These are phyloP conservation scores for Termitomyces sp. DNA, from an alignment of 768 basidiomycete genomes.

Conservation along the genomic window DNA sequence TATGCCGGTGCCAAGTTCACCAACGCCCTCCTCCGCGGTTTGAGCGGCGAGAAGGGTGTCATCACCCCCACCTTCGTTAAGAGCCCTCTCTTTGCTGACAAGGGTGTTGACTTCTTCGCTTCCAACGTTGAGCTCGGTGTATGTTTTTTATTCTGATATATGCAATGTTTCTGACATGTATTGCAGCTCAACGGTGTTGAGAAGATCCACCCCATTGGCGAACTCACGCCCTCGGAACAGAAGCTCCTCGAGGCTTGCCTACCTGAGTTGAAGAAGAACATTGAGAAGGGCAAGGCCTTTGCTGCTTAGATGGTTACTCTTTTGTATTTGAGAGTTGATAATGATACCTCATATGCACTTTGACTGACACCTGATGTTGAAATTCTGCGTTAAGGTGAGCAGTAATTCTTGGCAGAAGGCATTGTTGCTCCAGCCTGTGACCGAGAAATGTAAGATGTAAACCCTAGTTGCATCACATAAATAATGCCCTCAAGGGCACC, in stretches of 20 bases:
- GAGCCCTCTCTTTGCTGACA: conserved; percentile 76
- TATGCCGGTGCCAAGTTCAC: conserved; percentile 93
- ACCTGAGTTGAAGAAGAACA: conserved; percentile 96
- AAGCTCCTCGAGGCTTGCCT: conserved; percentile 81
- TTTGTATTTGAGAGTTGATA: conserved; percentile 1
- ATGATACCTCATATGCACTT: background rate
- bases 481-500: background rate
- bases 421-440: background rate
- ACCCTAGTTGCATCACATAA: background rate
- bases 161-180: conserved; percentile 3
- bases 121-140: conserved; percentile 93
- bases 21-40: conserved; percentile 71
- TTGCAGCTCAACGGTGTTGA: conserved; percentile 77
- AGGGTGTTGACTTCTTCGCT: conserved; percentile 95
- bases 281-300: conserved; percentile 88
- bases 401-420: background rate
- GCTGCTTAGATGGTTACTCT: conserved; percentile 30
- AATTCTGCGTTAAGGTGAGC: background rate
- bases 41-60: conserved; percentile 86
- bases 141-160: conserved; percentile 27
- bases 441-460: background rate
- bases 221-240: conserved; percentile 77
- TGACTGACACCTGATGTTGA: background rate
- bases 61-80: conserved; percentile 84
- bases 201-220: conserved; percentile 85